phyloP scores from a whole-genome alignment of 202 grass and related monocot species.

The Tripidium arundinaceum region DNA sequence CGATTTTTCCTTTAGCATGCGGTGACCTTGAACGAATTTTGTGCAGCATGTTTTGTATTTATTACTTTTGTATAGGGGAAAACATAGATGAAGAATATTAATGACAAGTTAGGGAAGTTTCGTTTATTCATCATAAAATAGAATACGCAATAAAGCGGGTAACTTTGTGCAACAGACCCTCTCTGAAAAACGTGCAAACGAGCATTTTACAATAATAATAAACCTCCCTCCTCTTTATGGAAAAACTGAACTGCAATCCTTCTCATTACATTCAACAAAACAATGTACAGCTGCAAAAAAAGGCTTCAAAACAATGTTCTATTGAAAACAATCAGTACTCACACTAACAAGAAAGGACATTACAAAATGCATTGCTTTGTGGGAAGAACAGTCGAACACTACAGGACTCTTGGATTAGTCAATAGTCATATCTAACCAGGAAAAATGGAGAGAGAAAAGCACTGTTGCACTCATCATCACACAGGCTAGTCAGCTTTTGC shows the following conservation, averaged over 20 bases:
- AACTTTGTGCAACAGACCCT: neutral
- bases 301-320: neutral
- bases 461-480: neutral
- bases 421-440: neutral
- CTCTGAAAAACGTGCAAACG: conserved; percentile 1
- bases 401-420: neutral
- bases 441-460: neutral
- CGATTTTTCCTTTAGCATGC: conserved; percentile 48
- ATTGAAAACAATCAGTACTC: neutral
- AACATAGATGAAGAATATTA: neutral
- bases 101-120: conserved; percentile 6
- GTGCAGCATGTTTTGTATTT: neutral
- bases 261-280: conserved; percentile 12
- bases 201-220: neutral
- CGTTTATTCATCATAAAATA: neutral
- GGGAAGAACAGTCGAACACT: neutral
- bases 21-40: neutral
- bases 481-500: conserved; percentile 61
- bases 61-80: conserved; percentile 24
- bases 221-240: neutral
- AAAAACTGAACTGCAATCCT: neutral
- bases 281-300: neutral
- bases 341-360: conserved; percentile 17
- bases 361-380: neutral
- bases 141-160: neutral